Evolutionary conservation across 176 grass and related monocot species (phyloP).

Genomic region (Hsuehochloa calcarea): DNA sequence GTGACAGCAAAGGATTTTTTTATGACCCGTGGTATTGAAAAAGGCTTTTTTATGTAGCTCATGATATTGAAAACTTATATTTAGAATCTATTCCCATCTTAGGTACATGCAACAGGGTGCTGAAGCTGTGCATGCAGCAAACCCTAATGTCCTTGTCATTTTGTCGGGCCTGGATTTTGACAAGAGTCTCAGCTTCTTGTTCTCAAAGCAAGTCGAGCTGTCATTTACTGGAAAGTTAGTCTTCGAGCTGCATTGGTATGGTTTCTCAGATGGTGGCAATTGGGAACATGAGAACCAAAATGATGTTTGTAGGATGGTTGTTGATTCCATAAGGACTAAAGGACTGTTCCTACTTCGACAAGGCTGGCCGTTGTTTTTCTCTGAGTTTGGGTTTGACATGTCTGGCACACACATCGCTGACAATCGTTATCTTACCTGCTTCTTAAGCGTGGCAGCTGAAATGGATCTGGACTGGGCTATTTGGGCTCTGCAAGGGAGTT

Average conservation of each 20-base stretch:
- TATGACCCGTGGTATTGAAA: not conserved
- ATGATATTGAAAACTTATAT: slow-evolving; percentile 12
- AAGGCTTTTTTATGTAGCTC: not conserved
- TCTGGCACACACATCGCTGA: slow-evolving; percentile 61
- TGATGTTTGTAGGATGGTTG: slow-evolving; percentile 58
- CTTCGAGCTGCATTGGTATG: slow-evolving; percentile 94
- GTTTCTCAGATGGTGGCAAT: slow-evolving; percentile 79
- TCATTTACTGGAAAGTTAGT: slow-evolving; percentile 79
- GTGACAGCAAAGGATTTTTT: not conserved
- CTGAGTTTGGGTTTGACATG: slow-evolving; percentile 93
- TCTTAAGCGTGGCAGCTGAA: slow-evolving; percentile 78
- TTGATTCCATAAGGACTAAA: slow-evolving; percentile 51
- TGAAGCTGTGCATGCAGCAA: slow-evolving; percentile 76
- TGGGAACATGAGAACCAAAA: slow-evolving; percentile 72
- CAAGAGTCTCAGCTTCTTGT: slow-evolving; percentile 71
- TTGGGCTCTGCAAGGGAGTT: slow-evolving; percentile 94
- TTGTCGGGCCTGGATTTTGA: slow-evolving; percentile 85
- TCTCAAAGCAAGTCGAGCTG: slow-evolving; percentile 41
- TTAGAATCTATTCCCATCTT: slow-evolving; percentile 28
- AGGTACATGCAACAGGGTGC: slow-evolving; percentile 96
- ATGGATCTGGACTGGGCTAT: slow-evolving; percentile 91
- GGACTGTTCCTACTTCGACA: slow-evolving; percentile 71
- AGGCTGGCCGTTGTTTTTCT: slow-evolving; percentile 88
- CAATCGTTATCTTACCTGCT: slow-evolving; percentile 83
- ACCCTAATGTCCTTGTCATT: slow-evolving; percentile 72